A percentile compares a stretch with the other conserved stretches of the same genome.
Evolutionary conservation across 352 stramenopile species (phyloP).

Genomic region (Globisporangium lucens): DNA sequence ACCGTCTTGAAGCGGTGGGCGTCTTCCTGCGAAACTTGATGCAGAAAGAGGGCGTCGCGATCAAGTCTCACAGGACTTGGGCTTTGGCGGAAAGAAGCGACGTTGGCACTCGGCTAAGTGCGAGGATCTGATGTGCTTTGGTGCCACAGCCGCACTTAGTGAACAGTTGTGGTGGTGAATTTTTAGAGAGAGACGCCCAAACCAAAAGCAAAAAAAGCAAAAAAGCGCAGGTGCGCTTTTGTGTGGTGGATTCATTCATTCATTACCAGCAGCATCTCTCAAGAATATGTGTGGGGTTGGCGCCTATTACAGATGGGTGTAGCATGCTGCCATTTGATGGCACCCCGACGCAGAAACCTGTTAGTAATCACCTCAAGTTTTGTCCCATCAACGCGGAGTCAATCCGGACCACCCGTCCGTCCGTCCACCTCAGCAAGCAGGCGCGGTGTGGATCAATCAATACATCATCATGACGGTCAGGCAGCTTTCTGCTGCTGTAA

Average conservation of each 20-base stretch:
- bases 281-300: neutral
- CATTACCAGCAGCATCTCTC: neutral
- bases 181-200: neutral
- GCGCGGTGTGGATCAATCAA: neutral
- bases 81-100: neutral
- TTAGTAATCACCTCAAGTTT: conserved; percentile 10
- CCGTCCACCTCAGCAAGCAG: neutral
- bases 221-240: neutral
- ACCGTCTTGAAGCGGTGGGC: neutral
- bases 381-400: neutral
- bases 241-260: neutral
- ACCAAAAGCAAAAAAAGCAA: neutral
- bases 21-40: neutral
- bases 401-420: neutral
- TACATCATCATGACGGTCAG: neutral
- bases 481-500: neutral
- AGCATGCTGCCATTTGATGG: neutral
- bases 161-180: neutral
- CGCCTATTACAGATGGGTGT: neutral
- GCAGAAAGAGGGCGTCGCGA: neutral
- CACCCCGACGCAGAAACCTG: neutral
- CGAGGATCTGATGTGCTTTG: neutral
- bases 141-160: neutral
- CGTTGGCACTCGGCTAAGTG: neutral
- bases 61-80: neutral